Evolutionary conservation across 352 stramenopile genomes (phyloP).

Genomic region (Globisporangium carolinianum): DNA sequence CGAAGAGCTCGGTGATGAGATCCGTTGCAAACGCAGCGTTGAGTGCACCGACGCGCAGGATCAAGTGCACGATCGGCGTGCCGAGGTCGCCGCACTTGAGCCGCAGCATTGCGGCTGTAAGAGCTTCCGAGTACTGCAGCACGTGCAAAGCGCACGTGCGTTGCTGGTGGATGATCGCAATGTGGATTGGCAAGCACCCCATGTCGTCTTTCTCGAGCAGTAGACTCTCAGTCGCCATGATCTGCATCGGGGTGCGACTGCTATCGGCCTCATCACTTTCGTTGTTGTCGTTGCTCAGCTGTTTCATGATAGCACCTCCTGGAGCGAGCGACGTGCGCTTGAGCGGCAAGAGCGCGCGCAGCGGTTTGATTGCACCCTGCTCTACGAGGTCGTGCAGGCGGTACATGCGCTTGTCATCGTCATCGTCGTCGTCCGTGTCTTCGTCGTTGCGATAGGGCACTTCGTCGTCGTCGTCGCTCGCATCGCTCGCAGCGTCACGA

Average conservation of each 20-base stretch:
- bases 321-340: not conserved
- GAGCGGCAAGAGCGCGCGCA: slow-evolving; percentile 41
- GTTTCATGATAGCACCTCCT: no score
- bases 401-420: slow-evolving; percentile 32
- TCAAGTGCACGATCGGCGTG: slow-evolving; percentile 62
- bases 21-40: slow-evolving; percentile 38
- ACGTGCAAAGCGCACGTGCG: slow-evolving; percentile 34
- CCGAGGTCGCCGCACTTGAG: slow-evolving; percentile 55
- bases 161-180: slow-evolving; percentile 58
- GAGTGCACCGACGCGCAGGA: slow-evolving; percentile 58
- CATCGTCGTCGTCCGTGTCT: slow-evolving; percentile 24
- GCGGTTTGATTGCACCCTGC: slow-evolving; percentile 34
- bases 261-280: not conserved
- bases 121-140: slow-evolving; percentile 53
- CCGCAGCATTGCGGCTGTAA: slow-evolving; percentile 58
- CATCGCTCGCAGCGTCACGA: no score
- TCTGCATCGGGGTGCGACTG: slow-evolving; percentile 16
- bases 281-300: no score
- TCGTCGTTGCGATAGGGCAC: no score
- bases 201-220: slow-evolving; percentile 81
- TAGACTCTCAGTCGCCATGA: slow-evolving; percentile 43
- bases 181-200: slow-evolving; percentile 75
- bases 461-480: no score
- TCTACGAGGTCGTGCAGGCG: slow-evolving; percentile 58
- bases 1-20: slow-evolving; percentile 34